A percentile compares a stretch with the other conserved stretches of the same genome.
phyloP scores from a whole-genome alignment of 2,329 filamentous ascomycete species.

The Neurospora sp. region DNA sequence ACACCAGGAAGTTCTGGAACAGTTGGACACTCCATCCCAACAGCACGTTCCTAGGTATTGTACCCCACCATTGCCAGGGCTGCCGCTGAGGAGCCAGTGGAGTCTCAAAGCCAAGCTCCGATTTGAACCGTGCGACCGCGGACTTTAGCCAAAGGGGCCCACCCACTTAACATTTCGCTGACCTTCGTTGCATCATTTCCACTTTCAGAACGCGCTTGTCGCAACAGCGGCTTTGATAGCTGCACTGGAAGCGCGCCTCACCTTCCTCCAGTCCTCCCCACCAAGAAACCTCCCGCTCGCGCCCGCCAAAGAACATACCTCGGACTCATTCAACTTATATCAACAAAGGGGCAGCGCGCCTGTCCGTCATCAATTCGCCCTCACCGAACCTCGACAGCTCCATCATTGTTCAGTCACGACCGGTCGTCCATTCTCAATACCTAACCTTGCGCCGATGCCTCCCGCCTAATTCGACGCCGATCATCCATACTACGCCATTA shows the following conservation, averaged over 20 bases:
- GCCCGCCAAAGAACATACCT: not conserved
- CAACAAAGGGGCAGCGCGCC: not conserved
- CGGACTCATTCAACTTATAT: not conserved
- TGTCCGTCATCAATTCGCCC: not conserved
- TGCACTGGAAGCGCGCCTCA: not conserved
- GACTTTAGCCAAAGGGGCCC: not conserved
- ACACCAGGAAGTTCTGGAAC: not conserved
- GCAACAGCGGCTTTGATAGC: not conserved
- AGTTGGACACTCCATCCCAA: not conserved
- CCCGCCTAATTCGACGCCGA: not conserved
- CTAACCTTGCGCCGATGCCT: not conserved
- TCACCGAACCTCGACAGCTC: not conserved
- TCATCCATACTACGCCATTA: not conserved
- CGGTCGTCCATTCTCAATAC: not conserved
- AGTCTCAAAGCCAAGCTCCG: not conserved
- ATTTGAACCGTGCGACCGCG: not conserved
- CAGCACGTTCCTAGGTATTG: not conserved
- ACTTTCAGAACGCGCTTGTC: not conserved
- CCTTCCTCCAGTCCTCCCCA: not conserved
- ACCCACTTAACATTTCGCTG: not conserved
- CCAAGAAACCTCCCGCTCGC: not conserved
- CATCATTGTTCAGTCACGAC: not conserved
- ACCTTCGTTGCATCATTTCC: not conserved
- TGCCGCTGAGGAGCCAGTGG: not conserved
- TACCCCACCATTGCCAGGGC: not conserved